phyloP scores from a whole-genome alignment of 768 basidiomycete species.

The Arthromyces matolae region DNA sequence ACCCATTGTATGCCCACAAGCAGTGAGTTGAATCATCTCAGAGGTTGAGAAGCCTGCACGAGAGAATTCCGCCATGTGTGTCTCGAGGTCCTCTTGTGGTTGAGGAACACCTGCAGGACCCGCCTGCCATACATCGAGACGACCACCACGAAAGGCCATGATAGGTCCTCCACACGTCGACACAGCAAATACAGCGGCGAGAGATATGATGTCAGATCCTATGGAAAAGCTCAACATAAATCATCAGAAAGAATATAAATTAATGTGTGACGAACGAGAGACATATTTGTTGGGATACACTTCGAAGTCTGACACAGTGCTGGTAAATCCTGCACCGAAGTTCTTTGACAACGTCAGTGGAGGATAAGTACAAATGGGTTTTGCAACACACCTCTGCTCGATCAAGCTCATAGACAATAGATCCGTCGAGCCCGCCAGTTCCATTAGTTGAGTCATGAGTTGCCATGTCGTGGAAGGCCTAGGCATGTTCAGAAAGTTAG shows the following conservation, averaged over 20 bases:
- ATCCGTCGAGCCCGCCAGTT: conserved; percentile 48
- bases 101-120: conserved; percentile 40
- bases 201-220: conserved; percentile 45
- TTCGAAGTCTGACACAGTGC: conserved; percentile 39
- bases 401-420: conserved; percentile 44
- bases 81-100: conserved; percentile 37
- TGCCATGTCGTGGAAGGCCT: conserved; percentile 52
- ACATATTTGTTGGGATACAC: conserved; percentile 40
- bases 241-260: too few relatives aligned
- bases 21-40: conserved; percentile 51
- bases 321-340: conserved; percentile 43
- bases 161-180: conserved; percentile 45
- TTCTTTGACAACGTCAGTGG: conserved; percentile 29
- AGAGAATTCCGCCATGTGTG: conserved; percentile 36
- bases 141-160: conserved; percentile 39
- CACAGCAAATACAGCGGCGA: conserved; percentile 35
- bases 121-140: conserved; percentile 36
- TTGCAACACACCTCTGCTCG: conserved; percentile 33
- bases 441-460: conserved; percentile 43
- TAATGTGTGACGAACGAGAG: conserved; percentile 32
- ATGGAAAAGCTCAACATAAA: neutral
- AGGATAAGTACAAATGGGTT: neutral
- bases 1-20: conserved; percentile 51
- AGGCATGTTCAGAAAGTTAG: neutral
- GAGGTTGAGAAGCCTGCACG: conserved; percentile 39